Conservation (phyloP, 768 basidiomycete genomes). For the Hirschioporus abietinus region DNA sequence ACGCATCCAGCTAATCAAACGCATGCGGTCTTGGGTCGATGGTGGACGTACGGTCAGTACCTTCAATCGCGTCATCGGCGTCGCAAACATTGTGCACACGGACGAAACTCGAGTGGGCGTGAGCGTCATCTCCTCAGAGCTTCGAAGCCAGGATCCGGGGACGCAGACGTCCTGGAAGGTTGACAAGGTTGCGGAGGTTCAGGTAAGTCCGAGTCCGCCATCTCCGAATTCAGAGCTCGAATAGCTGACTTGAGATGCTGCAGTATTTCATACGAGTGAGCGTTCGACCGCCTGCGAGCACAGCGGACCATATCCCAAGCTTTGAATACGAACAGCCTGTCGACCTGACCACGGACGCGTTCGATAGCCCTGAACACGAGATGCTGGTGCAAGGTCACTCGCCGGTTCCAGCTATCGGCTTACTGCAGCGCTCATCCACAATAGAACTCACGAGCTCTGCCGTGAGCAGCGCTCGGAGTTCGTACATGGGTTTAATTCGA, state of each 20-base stretch:
- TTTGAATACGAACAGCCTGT: constrained; percentile 33
- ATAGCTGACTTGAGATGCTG: not conserved
- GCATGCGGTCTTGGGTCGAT: constrained; percentile 26
- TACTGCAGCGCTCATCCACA: not conserved
- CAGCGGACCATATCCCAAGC: constrained; percentile 28
- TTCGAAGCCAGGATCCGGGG: constrained; percentile 33
- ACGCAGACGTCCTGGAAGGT: constrained; percentile 34
- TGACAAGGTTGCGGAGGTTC: constrained; percentile 23
- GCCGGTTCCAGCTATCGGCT: constrained; percentile 36
- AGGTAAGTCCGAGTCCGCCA: constrained; percentile 18
- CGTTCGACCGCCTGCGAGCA: constrained; percentile 26
- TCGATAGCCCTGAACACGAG: constrained; percentile 34
- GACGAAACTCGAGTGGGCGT: constrained; percentile 33
- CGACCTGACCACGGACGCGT: constrained; percentile 34
- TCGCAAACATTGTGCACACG: constrained; percentile 16
- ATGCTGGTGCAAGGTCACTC: constrained; percentile 30
- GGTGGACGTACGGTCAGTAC: constrained; percentile 20
- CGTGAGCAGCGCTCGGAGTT: not conserved
- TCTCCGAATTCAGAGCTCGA: not conserved
- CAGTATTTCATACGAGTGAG: constrained; percentile 35
- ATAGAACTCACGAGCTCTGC: not conserved
- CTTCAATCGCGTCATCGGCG: constrained; percentile 22
- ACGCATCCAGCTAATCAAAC: constrained; percentile 32
- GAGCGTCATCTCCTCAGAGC: constrained; percentile 26
- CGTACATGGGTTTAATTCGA: not conserved